A percentile compares a stretch with the other conserved stretches of the same genome.
Evolutionary conservation across 768 basidiomycete genomes (phyloP).

Genomic region (Lactarius tabidus): DNA sequence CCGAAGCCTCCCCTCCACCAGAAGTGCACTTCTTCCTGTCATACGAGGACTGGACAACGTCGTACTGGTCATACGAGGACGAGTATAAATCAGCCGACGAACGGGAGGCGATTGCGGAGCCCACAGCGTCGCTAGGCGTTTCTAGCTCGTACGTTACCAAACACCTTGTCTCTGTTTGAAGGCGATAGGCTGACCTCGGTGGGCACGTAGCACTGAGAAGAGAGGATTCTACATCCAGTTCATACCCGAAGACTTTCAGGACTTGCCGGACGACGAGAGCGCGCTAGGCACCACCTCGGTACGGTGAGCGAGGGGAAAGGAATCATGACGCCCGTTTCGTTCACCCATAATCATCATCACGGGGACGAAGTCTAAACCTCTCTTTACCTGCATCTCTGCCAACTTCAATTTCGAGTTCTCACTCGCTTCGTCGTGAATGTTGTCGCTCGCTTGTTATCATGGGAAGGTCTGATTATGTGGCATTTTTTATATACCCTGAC

Average conservation of each 20-base stretch:
- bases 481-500: background rate
- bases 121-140: slow-evolving; percentile 1
- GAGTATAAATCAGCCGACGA: background rate
- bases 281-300: background rate
- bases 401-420: background rate
- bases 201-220: slow-evolving; percentile 6
- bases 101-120: slow-evolving; percentile 5
- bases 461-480: background rate
- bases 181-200: background rate
- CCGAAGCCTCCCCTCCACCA: background rate
- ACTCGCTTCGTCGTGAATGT: background rate
- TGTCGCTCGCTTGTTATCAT: background rate
- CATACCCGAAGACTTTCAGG: slow-evolving; percentile 17
- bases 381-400: background rate
- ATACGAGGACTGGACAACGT: slow-evolving; percentile 11
- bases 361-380: no score
- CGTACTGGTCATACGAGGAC: slow-evolving; percentile 12
- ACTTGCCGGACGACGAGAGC: background rate
- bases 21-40: slow-evolving; percentile 21
- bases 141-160: background rate
- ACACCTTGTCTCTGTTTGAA: background rate
- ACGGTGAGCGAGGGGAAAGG: background rate
- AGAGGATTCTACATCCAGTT: slow-evolving; percentile 17
- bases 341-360: background rate
- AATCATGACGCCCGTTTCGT: background rate